Evolutionary conservation across 2,329 filamentous ascomycete genomes (phyloP), one percentile per base, ranked within the genome.

Genomic region (Aspergillus persii): DNA sequence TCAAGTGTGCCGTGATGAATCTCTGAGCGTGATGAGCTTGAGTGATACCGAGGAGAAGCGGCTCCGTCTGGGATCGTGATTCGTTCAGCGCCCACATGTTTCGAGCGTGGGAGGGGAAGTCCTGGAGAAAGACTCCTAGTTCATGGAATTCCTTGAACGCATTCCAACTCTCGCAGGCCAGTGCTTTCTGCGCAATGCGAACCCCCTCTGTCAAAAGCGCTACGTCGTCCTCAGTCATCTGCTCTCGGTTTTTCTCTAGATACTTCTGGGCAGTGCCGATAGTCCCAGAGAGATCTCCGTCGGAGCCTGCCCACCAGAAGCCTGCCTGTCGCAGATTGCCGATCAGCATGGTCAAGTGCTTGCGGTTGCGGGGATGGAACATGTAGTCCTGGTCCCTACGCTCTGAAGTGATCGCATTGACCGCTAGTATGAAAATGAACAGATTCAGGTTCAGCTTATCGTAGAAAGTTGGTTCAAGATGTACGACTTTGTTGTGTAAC

Each of bases 321-420:
- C 90, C 91, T 6, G 91, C 88, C 69, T 95, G 89, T 18, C 91
- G 86, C 49, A 96, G 74, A 68, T 97, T 96, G 57, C 83, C 83
- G 4, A 96, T 88, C 2, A 96, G 79, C 55, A 85, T 80, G 29
- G 87, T 77, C 11, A 96, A 78, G 44, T 83, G 82, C 62, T 86
- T 88, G 31, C 84, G 79, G 66, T 93, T 93, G 11, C 83, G 86
- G 0, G 85, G 84, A 67, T 96, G 90, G 67, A 97, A 97, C 63
- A 98, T 89, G 70, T 96, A 97, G 71, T 97, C 93, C 57, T 85
- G 81, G 67, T 94, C 94, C 0, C 84, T 86, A 9, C 93, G 82
- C 69, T 97, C 91, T 4, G 92, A 96, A 27, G 93, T 93, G 0
- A 98, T 87, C 0, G 92, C 87, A 70, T 98, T 98, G 64, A 91